Evolutionary conservation across 352 stramenopile genomes (phyloP).

Genomic region (Globisporangium spiculum): DNA sequence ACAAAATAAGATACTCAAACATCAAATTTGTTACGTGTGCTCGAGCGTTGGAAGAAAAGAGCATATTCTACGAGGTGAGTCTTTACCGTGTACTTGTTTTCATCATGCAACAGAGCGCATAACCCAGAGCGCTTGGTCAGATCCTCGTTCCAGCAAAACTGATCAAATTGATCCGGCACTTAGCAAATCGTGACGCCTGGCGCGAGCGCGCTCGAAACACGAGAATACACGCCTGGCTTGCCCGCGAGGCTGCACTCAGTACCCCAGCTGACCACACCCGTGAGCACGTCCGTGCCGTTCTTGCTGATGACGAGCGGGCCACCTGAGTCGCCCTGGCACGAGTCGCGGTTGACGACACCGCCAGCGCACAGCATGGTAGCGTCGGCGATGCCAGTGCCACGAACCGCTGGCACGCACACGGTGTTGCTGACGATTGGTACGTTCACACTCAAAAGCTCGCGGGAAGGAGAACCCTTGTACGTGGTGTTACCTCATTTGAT

Average conservation of each 20-base stretch:
- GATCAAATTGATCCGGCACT: too few species aligned
- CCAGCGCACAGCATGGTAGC: constrained; percentile 58
- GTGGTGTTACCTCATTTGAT: constrained; percentile 15
- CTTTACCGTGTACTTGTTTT: too few species aligned
- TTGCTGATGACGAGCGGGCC: constrained; percentile 34
- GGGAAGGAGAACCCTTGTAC: constrained; percentile 26
- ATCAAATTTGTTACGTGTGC: too few species aligned
- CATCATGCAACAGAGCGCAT: too few species aligned
- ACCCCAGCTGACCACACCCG: constrained; percentile 65
- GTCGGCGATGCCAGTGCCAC: constrained; percentile 20
- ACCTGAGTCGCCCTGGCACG: constrained; percentile 60
- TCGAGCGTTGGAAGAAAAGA: too few species aligned
- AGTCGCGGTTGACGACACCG: constrained; percentile 43
- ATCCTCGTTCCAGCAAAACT: too few species aligned
- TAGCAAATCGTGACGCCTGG: too few species aligned
- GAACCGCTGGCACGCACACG: constrained; percentile 18
- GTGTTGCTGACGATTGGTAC: constrained; percentile 45
- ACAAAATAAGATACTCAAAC: too few species aligned
- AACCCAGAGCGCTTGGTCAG: too few species aligned
- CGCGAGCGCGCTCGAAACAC: constrained; percentile 19
- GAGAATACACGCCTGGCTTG: constrained; percentile 53
- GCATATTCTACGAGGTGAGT: too few species aligned
- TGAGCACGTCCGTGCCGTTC: constrained; percentile 28
- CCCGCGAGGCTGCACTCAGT: constrained; percentile 42
- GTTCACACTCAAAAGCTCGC: constrained; percentile 35